Conservation (phyloP, 768 basidiomycete species). For the Tricholoma flavovirens region DNA sequence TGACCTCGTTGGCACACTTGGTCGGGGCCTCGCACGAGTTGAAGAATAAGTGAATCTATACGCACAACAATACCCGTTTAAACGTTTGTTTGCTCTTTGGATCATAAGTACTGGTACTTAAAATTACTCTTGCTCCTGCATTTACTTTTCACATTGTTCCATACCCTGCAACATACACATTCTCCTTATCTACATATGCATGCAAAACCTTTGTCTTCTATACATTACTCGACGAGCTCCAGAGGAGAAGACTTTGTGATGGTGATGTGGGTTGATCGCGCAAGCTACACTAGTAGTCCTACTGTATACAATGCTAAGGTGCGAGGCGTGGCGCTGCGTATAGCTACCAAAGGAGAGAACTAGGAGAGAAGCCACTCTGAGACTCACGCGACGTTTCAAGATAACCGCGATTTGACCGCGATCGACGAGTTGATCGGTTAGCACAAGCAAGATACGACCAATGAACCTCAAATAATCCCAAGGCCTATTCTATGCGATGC, state of each 20-base stretch:
- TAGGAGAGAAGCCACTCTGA: too few relatives aligned
- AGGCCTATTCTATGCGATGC: not conserved
- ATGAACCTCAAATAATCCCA: too few relatives aligned
- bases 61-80: conserved; percentile 9
- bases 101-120: conserved; percentile 5
- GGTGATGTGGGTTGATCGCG: too few relatives aligned
- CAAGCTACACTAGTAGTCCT: too few relatives aligned
- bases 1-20: not conserved
- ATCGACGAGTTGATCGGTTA: conserved; percentile 16
- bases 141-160: not conserved
- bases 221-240: not conserved
- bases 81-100: conserved; percentile 5
- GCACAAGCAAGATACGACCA: conserved; percentile 12
- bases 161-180: not conserved
- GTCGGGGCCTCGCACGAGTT: not conserved
- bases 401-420: conserved; percentile 9
- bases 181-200: not conserved
- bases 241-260: not conserved
- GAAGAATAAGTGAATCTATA: conserved; percentile 5
- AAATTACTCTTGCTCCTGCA: not conserved
- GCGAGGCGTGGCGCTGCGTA: too few relatives aligned
- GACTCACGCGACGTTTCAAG: conserved; percentile 16
- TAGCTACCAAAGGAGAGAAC: too few relatives aligned
- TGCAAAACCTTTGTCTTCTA: not conserved
- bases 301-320: too few relatives aligned